Evolutionary conservation across 2,329 filamentous ascomycete species (phyloP), one percentile per base, ranked within the genome.

Genomic region (Boeremia lycopersici): DNA sequence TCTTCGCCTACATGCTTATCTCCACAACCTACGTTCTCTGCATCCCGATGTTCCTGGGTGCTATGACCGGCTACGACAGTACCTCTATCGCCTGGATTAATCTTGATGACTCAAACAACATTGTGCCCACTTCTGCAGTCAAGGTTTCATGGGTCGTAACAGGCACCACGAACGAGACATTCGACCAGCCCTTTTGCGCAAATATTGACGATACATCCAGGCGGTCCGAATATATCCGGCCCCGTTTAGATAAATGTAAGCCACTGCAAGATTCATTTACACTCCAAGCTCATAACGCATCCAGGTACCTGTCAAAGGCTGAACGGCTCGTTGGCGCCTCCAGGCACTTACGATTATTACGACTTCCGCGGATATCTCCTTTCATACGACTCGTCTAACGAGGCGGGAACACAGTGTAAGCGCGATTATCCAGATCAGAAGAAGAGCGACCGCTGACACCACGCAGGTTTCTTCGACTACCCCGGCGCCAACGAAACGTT

Each of bases 61-160:
- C 49, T 11, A 75, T 76, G 70, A 74, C 71, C 0, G 74, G 74
- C 9, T 77, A 76, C 46, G 68, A 72, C n/a, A 65, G 59, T 38
- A 65, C 61, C 1, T 57, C 59, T 2, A 64, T 64, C 5, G 59
- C 67, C 0, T 74, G 68, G 64, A 56, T 74, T 12, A 62, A 60
- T 15, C 40, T 72, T 13, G 59, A 68, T 12, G 57, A 60, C 13
- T 48, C 50, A 3, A 60, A 67, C 13, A 69, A 71, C 26, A 68
- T 74, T 28, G 54, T 74, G 1, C 67, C 65, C 1, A 64, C 64
- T 2, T 46, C 59, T 5, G 49, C 48, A n/a, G 10, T 73, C 13
- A 13, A 58, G 9, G 0, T 0, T 1, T 12, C 53, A 2, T 56
- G 41, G 45, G 31, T 61, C 0, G 35, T 68, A 0, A 15, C 8